Evolutionary conservation across 805 yeast species (phyloP).

Genomic region (Yarrowia yakushimensis): DNA sequence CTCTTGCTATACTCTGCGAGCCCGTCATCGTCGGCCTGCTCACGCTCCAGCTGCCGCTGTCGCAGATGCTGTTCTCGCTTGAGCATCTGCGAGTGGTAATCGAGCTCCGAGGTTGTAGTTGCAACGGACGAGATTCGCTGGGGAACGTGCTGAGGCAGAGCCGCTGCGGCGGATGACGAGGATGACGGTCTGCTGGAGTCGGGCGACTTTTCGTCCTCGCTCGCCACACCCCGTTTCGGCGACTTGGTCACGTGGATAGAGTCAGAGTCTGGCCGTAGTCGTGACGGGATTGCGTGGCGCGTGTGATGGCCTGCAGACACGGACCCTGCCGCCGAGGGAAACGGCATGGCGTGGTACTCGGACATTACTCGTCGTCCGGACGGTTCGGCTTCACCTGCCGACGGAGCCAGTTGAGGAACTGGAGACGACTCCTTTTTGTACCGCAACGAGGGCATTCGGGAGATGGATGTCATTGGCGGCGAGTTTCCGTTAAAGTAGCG

Average conservation of each 20-base stretch:
- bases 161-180: not conserved
- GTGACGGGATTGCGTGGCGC: not conserved
- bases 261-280: not conserved
- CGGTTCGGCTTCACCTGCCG: not conserved
- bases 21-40: slow-evolving; percentile 26
- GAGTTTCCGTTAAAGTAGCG: slow-evolving; percentile 23
- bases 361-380: slow-evolving; percentile 1
- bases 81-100: slow-evolving; percentile 22
- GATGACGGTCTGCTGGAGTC: not conserved
- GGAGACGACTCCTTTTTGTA: slow-evolving; percentile 20
- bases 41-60: slow-evolving; percentile 17
- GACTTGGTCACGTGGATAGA: not conserved
- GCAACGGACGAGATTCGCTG: slow-evolving; percentile 14
- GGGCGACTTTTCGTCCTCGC: not conserved
- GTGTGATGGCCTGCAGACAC: not conserved
- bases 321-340: not conserved
- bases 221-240: not conserved
- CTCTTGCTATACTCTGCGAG: slow-evolving; percentile 25
- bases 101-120: not conserved
- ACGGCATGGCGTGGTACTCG: not conserved
- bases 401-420: not conserved
- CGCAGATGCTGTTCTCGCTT: slow-evolving; percentile 24
- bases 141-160: slow-evolving; percentile 17
- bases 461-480: slow-evolving; percentile 23
- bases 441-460: slow-evolving; percentile 25